Conservation (phyloP, 2,329 filamentous ascomycete species). For the Cladobotryum mycophilum region DNA sequence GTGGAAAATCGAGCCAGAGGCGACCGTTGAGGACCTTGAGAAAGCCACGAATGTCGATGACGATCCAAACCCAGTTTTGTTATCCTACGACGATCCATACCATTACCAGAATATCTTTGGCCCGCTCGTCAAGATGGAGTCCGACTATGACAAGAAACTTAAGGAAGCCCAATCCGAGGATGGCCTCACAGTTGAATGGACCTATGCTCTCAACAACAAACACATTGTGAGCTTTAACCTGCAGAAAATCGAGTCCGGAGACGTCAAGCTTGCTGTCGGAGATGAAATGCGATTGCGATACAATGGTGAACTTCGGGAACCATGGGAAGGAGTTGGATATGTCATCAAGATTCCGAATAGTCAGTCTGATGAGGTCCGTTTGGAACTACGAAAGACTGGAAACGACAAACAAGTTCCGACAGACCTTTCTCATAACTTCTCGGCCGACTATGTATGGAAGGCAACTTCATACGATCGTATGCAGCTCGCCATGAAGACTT, state of each 20-base stretch:
- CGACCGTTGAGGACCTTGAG: conserved; percentile 85
- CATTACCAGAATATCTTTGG: conserved; percentile 99
- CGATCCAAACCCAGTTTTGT: conserved; percentile 83
- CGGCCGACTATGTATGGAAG: conserved; percentile 98
- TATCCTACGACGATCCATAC: conserved; percentile 94
- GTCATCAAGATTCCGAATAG: conserved; percentile 99
- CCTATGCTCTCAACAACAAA: conserved; percentile 94
- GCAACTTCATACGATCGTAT: conserved; percentile 98
- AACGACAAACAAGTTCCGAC: conserved; percentile 95
- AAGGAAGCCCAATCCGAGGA: conserved; percentile 98
- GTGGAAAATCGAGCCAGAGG: conserved; percentile 92
- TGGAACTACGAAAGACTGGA: conserved; percentile 88
- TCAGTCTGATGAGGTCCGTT: conserved; percentile 93
- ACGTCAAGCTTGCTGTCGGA: conserved; percentile 95
- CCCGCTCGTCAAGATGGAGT: conserved; percentile 96
- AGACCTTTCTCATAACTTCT: conserved; percentile 96
- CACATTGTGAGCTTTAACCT: conserved; percentile 92
- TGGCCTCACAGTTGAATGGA: conserved; percentile 89
- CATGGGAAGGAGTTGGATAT: conserved; percentile 97
- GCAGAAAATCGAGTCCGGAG: conserved; percentile 93
- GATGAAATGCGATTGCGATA: conserved; percentile 98
- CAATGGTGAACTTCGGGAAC: conserved; percentile 82
- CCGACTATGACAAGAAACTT: conserved; percentile 96
- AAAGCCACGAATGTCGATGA: conserved; percentile 90
- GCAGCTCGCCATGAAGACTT: conserved; percentile 99